These are phyloP conservation scores for Paraconiothyrium sp. DNA, from an alignment of 2,329 filamentous ascomycete species.

Conservation along the genomic window DNA sequence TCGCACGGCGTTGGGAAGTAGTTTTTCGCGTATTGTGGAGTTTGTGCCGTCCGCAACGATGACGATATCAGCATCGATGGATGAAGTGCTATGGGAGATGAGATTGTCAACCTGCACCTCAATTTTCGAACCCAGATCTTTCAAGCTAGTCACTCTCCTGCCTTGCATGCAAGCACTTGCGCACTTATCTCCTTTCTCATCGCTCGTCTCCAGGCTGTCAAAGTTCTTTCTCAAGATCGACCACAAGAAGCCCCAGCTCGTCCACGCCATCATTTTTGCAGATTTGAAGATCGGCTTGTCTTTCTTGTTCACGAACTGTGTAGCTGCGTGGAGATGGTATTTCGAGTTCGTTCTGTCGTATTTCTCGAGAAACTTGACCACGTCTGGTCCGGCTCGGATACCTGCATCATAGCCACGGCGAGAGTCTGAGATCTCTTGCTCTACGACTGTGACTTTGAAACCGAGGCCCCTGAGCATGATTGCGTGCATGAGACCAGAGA, in stretches of 20 bases:
- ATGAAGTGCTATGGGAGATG: neutral
- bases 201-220: no score
- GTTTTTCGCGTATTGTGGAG: conserved; percentile 12
- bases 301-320: no score
- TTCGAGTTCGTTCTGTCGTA: conserved; percentile 6
- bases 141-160: neutral
- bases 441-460: conserved; percentile 17
- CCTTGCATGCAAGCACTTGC: no score
- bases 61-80: conserved; percentile 11
- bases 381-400: conserved; percentile 12
- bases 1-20: conserved; percentile 6
- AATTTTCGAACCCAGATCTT: neutral
- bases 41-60: conserved; percentile 18
- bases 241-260: no score
- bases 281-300: neutral
- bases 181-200: no score
- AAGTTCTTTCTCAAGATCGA: no score
- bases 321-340: no score
- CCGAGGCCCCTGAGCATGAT: conserved; percentile 16
- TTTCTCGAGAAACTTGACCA: conserved; percentile 13
- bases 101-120: no score
- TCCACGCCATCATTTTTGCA: neutral
- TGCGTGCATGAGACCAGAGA: neutral
- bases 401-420: conserved; percentile 16
- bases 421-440: conserved; percentile 3